A percentile compares a stretch with the other conserved stretches of the same genome.
Evolutionary conservation across 371 early-diverging fungal species (phyloP).

Genomic region (Rhizomucor pusillus): DNA sequence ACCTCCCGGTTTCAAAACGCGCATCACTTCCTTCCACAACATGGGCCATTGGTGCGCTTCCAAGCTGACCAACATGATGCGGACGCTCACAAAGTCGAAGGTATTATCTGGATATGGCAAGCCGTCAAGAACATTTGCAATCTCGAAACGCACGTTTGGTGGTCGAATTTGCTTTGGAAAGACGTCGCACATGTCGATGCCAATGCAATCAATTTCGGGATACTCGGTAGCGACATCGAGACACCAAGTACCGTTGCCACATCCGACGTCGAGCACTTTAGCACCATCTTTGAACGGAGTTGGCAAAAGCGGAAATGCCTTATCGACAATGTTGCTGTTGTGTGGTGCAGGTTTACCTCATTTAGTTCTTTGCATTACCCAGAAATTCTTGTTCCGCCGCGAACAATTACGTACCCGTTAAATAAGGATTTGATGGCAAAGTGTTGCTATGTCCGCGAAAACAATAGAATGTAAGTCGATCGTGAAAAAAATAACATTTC

Average conservation of each 20-base stretch:
- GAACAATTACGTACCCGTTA: constrained; percentile 9
- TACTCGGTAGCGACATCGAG: constrained; percentile 60
- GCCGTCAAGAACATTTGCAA: constrained; percentile 43
- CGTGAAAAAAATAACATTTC: constrained; percentile 2
- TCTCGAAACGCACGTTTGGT: constrained; percentile 38
- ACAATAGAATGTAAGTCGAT: background rate
- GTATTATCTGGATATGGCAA: constrained; percentile 55
- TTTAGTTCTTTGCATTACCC: background rate
- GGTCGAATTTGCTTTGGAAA: constrained; percentile 50
- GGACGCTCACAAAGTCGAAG: constrained; percentile 58
- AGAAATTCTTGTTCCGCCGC: no score
- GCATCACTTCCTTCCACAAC: constrained; percentile 41
- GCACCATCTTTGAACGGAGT: constrained; percentile 14
- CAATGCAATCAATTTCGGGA: constrained; percentile 49
- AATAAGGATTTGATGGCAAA: constrained; percentile 22
- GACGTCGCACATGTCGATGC: constrained; percentile 52
- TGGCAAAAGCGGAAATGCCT: constrained; percentile 2
- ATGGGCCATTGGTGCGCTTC: constrained; percentile 49
- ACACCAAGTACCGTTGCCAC: constrained; percentile 54
- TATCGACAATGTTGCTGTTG: constrained; percentile 5
- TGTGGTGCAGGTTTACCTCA: no score
- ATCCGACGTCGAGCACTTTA: constrained; percentile 13
- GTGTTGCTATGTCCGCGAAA: constrained; percentile 6
- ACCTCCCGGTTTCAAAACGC: constrained; percentile 59
- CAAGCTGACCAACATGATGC: constrained; percentile 48